Conservation (phyloP, 1,284 basidiomycete species). For the Ceratorhiza oryzae-sativae region DNA sequence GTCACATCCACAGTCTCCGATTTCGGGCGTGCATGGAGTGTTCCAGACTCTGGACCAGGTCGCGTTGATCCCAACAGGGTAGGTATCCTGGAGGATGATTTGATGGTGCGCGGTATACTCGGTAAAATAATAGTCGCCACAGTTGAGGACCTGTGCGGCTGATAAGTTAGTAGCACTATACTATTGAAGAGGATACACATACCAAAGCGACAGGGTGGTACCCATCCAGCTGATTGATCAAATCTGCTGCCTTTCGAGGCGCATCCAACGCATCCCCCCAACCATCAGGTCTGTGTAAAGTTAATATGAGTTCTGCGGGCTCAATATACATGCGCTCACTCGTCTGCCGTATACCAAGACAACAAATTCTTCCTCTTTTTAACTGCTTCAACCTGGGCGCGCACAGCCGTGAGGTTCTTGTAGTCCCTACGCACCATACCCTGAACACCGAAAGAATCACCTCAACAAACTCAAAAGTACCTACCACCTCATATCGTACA, state of each 20-base stretch:
- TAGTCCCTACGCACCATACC: slow-evolving; percentile 57
- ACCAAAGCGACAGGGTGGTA: slow-evolving; percentile 63
- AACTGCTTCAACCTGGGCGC: slow-evolving; percentile 69
- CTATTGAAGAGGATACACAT: neutral
- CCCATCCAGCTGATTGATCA: slow-evolving; percentile 71
- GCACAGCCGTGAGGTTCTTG: slow-evolving; percentile 67
- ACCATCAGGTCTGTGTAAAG: slow-evolving; percentile 57
- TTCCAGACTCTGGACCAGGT: slow-evolving; percentile 64
- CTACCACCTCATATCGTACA: slow-evolving; percentile 78
- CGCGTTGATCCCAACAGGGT: slow-evolving; percentile 71
- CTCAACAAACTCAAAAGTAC: slow-evolving; percentile 46
- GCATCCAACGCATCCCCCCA: slow-evolving; percentile 69
- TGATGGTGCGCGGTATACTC: slow-evolving; percentile 67
- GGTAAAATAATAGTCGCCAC: slow-evolving; percentile 70
- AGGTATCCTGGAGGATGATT: slow-evolving; percentile 64
- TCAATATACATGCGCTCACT: slow-evolving; percentile 30
- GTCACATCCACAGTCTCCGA: slow-evolving; percentile 72
- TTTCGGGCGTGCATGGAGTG: slow-evolving; percentile 62
- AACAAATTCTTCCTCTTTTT: slow-evolving; percentile 71
- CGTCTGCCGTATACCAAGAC: slow-evolving; percentile 61
- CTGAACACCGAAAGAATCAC: neutral
- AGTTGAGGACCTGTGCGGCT: slow-evolving; percentile 63
- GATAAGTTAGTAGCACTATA: neutral
- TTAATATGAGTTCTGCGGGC: neutral
- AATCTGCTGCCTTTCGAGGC: slow-evolving; percentile 62